These are phyloP conservation scores for Talaromyces liani DNA, from an alignment of 495 filamentous ascomycete species.

Conservation along the genomic window DNA sequence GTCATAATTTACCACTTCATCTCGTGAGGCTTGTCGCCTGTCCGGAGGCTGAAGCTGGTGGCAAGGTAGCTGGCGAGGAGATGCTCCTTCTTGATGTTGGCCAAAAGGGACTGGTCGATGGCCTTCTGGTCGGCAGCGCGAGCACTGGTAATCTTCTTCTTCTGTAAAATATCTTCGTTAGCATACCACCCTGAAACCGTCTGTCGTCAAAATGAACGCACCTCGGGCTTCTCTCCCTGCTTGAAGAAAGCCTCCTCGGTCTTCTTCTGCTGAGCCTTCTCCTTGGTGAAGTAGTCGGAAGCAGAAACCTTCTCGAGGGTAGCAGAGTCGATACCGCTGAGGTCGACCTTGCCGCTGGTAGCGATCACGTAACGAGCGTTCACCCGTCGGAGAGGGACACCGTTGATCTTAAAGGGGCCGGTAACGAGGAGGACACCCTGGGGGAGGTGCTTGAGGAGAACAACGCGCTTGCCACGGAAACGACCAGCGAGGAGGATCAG, in stretches of 20 bases:
- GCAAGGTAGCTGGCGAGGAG: constrained; percentile 83
- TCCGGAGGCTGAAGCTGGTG: constrained; percentile 90
- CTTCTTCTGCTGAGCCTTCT: constrained; percentile 87
- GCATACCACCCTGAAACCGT: not conserved
- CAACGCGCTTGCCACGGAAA: constrained; percentile 99
- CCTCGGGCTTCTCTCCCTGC: constrained; percentile 94
- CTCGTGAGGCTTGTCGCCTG: constrained; percentile 96
- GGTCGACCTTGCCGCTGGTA: constrained; percentile 83
- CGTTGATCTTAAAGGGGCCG: constrained; percentile 99
- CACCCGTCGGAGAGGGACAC: constrained; percentile 94
- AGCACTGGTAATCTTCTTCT: constrained; percentile 85
- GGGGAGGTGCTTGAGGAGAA: constrained; percentile 93
- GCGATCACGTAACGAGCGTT: constrained; percentile 99
- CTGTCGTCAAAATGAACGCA: constrained; percentile 37
- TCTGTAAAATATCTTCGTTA: constrained; percentile 46
- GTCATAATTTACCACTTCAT: constrained; percentile 72
- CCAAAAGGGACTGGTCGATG: constrained; percentile 86
- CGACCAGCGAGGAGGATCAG: constrained; percentile 98
- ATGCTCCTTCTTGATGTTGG: constrained; percentile 91
- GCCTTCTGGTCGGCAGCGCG: constrained; percentile 96
- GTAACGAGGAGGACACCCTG: constrained; percentile 98
- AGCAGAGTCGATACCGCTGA: constrained; percentile 71
- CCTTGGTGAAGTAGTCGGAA: constrained; percentile 89
- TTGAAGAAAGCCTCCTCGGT: constrained; percentile 96
- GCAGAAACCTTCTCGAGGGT: constrained; percentile 77